phyloP scores from a whole-genome alignment of 2,329 filamentous ascomycete genomes.

The Metarhizium album region DNA sequence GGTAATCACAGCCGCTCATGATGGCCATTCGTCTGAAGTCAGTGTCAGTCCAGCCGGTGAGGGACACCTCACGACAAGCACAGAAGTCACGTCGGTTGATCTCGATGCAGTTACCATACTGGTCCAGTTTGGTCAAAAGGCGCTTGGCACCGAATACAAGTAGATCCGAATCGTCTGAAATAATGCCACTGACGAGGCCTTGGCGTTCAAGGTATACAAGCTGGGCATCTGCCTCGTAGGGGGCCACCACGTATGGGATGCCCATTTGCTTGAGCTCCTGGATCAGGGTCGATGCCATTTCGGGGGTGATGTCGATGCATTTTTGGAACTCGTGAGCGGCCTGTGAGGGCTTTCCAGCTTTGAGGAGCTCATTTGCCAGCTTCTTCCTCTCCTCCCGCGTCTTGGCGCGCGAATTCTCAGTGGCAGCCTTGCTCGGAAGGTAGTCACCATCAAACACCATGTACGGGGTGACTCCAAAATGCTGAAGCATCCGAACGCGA shows the following conservation, averaged over 20 bases:
- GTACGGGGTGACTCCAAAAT: conserved; percentile 91
- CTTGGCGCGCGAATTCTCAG: conserved; percentile 67
- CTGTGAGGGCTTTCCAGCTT: conserved; percentile 68
- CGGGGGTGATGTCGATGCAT: conserved; percentile 86
- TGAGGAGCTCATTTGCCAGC: conserved; percentile 66
- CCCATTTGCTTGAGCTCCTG: conserved; percentile 75
- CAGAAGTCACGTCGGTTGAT: conserved; percentile 85
- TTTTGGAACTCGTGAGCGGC: conserved; percentile 87
- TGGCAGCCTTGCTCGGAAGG: conserved; percentile 83
- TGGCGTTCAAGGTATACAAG: conserved; percentile 85
- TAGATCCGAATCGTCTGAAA: conserved; percentile 94
- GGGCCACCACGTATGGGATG: conserved; percentile 84
- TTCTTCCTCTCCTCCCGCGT: conserved; percentile 67
- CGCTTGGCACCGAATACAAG: conserved; percentile 89
- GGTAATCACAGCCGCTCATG: conserved; percentile 89
- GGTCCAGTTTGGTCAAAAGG: conserved; percentile 85
- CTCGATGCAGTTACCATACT: conserved; percentile 87
- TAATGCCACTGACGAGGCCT: conserved; percentile 73
- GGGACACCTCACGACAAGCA: conserved; percentile 73
- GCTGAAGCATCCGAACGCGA: conserved; percentile 84
- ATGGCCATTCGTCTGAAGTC: conserved; percentile 96
- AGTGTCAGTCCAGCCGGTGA: conserved; percentile 83
- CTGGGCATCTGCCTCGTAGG: conserved; percentile 96
- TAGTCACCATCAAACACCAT: conserved; percentile 94
- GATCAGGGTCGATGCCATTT: conserved; percentile 88